Base-by-base conservation (phyloP, 495 filamentous ascomycete species). In the Penicillium verhagenii region DNA sequence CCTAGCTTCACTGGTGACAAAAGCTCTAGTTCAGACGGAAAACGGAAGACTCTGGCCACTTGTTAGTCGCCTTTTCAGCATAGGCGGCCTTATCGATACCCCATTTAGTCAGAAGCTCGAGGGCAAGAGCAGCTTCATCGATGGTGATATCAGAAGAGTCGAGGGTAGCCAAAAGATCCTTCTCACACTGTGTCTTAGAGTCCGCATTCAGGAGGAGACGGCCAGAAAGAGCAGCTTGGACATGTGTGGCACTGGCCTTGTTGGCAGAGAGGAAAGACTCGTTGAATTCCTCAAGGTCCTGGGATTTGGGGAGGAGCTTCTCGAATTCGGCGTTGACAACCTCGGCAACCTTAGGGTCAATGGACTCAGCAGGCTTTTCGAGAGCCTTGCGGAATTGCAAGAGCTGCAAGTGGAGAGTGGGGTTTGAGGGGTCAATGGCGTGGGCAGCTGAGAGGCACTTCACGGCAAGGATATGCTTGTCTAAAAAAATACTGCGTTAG, bases 391-490 rank as follows among this genome's bases (percentile, higher is more conserved):
- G 86, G 71, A 97, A 85, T 54, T 82, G 80, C 51, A 88, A 66
- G 24, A 81, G 74, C 64, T 96, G 90, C 59, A 92, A 83, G 69
- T 93, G 88, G 19, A 92, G 79, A 47, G 79, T 83, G n/a, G 91
- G 82, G 64, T 94, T 76, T 23, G 86, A 80, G 5, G 84, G 71
- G 54, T 92, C 84, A 28, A 96, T 72, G 8, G 80, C 71, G 38
- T 80, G 73, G 25, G 90, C 87, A 20, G 89, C 89, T 29, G 87
- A 78, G 39, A 97, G 79, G 67, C 90, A 96, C 62, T 89, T 91
- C 53, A 97, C 74, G 8, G 95, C 94, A 46, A 93, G 83, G 11
- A 92, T 73, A 56, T 87, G 85, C 75, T 94, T 95, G 67, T 81
- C 91, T 97, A 59, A 42, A 26, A n/a, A 37, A n/a, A 14, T 35